phyloP scores from a whole-genome alignment of 2,329 filamentous ascomycete genomes.

The Pseudogymnoascus sp. region DNA sequence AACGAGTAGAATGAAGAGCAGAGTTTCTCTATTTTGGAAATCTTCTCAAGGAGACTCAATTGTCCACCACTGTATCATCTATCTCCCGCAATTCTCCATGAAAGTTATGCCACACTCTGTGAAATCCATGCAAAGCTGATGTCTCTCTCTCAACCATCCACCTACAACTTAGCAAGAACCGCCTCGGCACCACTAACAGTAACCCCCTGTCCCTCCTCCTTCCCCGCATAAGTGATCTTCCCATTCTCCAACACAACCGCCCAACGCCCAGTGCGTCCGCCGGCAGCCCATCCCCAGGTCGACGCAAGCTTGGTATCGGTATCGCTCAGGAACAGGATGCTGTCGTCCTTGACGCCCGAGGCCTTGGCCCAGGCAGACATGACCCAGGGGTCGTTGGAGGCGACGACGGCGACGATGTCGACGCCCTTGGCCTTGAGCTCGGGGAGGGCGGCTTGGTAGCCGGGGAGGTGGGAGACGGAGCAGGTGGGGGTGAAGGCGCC shows the following conservation, averaged over 20 bases:
- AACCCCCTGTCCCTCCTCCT: slow-evolving; percentile 37
- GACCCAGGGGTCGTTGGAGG: slow-evolving; percentile 60
- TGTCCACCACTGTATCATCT: background rate
- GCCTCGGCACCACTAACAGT: slow-evolving; percentile 26
- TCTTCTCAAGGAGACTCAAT: background rate
- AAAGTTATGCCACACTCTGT: background rate
- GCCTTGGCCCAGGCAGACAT: slow-evolving; percentile 68
- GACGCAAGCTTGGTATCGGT: slow-evolving; percentile 55
- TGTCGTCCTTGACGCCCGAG: slow-evolving; percentile 53
- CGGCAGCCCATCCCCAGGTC: slow-evolving; percentile 53
- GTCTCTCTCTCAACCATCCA: too few relatives aligned
- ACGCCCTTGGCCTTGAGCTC: slow-evolving; percentile 57
- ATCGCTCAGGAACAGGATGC: slow-evolving; percentile 60
- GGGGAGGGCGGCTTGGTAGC: slow-evolving; percentile 54
- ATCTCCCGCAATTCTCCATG: background rate
- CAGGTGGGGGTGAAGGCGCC: slow-evolving; percentile 65
- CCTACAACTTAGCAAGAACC: slow-evolving; percentile 16
- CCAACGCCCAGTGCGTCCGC: slow-evolving; percentile 54
- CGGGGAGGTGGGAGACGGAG: slow-evolving; percentile 58
- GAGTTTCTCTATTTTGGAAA: background rate
- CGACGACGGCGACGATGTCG: slow-evolving; percentile 58
- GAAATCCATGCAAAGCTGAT: background rate
- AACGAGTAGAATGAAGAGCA: background rate
- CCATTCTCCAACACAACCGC: slow-evolving; percentile 61
- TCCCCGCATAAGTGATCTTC: slow-evolving; percentile 58